Evolutionary conservation across 2,329 filamentous ascomycete species (phyloP).

Genomic region (Mycosphaerella sp.): DNA sequence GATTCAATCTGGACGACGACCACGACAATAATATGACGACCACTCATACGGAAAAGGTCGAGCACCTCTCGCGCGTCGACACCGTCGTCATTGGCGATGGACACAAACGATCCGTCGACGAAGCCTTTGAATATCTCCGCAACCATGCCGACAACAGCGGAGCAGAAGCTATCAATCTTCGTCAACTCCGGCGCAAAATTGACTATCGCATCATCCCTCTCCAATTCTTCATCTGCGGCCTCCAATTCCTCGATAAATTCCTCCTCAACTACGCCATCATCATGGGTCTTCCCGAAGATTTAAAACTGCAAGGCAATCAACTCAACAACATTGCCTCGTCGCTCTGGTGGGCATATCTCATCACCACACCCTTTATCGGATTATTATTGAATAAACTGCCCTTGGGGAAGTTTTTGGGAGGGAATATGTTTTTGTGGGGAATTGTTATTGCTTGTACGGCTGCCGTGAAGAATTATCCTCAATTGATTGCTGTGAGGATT

Average conservation of each 20-base stretch:
- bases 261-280: constrained; percentile 60
- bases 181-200: constrained; percentile 15
- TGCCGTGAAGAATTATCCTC: constrained; percentile 21
- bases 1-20: background rate
- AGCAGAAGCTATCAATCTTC: constrained; percentile 11
- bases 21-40: background rate
- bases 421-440: constrained; percentile 13
- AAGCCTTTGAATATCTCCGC: constrained; percentile 13
- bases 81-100: background rate
- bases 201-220: constrained; percentile 19
- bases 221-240: constrained; percentile 13
- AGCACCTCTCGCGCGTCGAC: background rate
- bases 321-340: constrained; percentile 20
- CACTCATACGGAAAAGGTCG: constrained; percentile 1
- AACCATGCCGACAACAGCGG: constrained; percentile 9
- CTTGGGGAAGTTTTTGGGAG: constrained; percentile 27
- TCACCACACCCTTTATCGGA: constrained; percentile 11
- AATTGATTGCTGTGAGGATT: constrained; percentile 15
- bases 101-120: constrained; percentile 8
- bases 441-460: constrained; percentile 14
- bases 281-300: constrained; percentile 45
- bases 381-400: constrained; percentile 37
- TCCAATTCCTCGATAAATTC: constrained; percentile 42
- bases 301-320: constrained; percentile 17
- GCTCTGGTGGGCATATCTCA: constrained; percentile 17